Percentiles rank a stretch among this genome's conserved stretches.
Evolutionary conservation across 2,329 filamentous ascomycete genomes (phyloP).

Genomic region (Phaeosphaeria sp.): DNA sequence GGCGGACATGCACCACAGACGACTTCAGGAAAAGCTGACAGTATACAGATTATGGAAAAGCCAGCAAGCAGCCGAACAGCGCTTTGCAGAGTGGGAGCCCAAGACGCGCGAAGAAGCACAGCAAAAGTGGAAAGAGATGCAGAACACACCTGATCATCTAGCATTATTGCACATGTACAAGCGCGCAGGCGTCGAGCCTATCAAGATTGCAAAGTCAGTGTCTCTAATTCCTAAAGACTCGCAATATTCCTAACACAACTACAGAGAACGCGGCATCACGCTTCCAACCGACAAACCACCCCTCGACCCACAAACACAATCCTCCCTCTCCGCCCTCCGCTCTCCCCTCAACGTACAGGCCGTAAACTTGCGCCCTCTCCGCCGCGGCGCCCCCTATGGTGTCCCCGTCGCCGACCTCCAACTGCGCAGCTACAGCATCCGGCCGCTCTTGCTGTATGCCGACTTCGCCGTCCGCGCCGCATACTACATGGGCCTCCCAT

Average conservation of each 20-base stretch:
- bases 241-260: constrained; percentile 8
- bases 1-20: neutral
- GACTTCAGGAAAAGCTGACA: constrained; percentile 14
- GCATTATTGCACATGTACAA: constrained; percentile 42
- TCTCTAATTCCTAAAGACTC: constrained; percentile 1
- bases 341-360: constrained; percentile 80
- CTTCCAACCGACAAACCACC: constrained; percentile 39
- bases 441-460: constrained; percentile 90
- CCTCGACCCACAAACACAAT: constrained; percentile 37
- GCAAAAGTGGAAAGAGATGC: constrained; percentile 36
- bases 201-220: constrained; percentile 44
- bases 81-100: constrained; percentile 30
- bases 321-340: constrained; percentile 41
- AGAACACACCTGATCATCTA: constrained; percentile 38
- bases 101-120: constrained; percentile 38
- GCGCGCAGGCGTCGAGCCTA: constrained; percentile 39
- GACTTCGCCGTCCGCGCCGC: constrained; percentile 95
- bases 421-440: constrained; percentile 86
- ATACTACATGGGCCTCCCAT: constrained; percentile 89
- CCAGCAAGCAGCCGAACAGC: constrained; percentile 28
- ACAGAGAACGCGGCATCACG: constrained; percentile 39
- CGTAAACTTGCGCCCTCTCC: constrained; percentile 83
- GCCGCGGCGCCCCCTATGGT: constrained; percentile 74
- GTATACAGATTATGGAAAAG: constrained; percentile 31
- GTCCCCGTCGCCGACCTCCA: constrained; percentile 90